A percentile compares a stretch with the other conserved stretches of the same genome.
These are phyloP conservation scores for Priceomyces fermenticarens DNA, from an alignment of 805 yeast genomes.

Conservation along the genomic window DNA sequence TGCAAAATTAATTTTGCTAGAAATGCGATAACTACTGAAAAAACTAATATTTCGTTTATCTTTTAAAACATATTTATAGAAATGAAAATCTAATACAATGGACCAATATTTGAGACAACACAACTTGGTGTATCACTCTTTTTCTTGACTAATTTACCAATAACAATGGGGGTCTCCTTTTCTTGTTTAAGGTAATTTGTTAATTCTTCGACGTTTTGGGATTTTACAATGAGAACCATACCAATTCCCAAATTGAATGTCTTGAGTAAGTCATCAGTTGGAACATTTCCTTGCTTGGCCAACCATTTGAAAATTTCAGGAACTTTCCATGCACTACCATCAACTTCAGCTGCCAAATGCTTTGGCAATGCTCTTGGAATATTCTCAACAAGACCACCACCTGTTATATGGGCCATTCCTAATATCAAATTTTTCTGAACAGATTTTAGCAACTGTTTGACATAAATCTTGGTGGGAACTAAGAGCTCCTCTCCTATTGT, in stretches of 20 bases:
- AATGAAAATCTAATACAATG: conserved; percentile 4
- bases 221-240: conserved; percentile 84
- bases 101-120: conserved; percentile 48
- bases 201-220: conserved; percentile 59
- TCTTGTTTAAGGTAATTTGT: conserved; percentile 51
- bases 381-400: conserved; percentile 96
- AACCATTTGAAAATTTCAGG: conserved; percentile 94
- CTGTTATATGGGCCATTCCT: conserved; percentile 96
- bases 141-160: conserved; percentile 36
- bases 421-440: conserved; percentile 64
- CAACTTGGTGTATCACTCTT: conserved; percentile 55
- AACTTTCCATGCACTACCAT: conserved; percentile 76
- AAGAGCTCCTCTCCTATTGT: conserved; percentile 84
- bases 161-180: conserved; percentile 69
- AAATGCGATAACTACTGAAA: no score
- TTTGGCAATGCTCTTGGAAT: conserved; percentile 92
- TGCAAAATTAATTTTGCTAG: no score
- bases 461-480: conserved; percentile 91
- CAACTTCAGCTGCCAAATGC: conserved; percentile 74
- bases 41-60: no score
- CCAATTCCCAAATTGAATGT: conserved; percentile 97
- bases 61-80: not conserved
- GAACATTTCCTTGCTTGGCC: conserved; percentile 87
- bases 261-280: conserved; percentile 76
- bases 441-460: conserved; percentile 79